These are phyloP conservation scores for Lecanicillium sp. DNA, from an alignment of 2,329 filamentous ascomycete genomes.

Conservation along the genomic window DNA sequence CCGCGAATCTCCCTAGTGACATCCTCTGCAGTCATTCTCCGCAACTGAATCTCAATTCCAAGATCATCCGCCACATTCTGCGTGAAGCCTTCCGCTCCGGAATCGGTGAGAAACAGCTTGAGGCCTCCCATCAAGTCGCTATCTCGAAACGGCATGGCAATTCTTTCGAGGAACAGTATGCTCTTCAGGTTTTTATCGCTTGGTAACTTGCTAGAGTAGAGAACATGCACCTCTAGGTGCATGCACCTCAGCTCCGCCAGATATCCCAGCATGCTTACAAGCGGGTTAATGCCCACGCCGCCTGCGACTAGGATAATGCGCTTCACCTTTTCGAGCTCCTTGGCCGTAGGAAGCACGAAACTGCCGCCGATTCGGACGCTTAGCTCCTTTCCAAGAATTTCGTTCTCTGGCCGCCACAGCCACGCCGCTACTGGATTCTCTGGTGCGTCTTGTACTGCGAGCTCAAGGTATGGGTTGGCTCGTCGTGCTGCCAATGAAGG, in stretches of 20 bases:
- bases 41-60: constrained; percentile 15
- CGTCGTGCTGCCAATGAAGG: constrained; percentile 43
- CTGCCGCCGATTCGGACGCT: constrained; percentile 69
- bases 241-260: constrained; percentile 36
- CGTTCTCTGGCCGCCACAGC: constrained; percentile 54
- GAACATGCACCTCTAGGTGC: constrained; percentile 41
- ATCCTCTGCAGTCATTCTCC: constrained; percentile 37
- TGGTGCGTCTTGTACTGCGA: constrained; percentile 68
- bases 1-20: constrained; percentile 30
- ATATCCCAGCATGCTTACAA: constrained; percentile 65
- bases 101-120: constrained; percentile 39
- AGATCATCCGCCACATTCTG: background rate
- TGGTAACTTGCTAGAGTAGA: constrained; percentile 51
- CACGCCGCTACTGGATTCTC: constrained; percentile 67
- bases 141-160: constrained; percentile 32
- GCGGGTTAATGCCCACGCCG: constrained; percentile 75
- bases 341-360: constrained; percentile 68
- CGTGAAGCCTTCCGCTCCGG: background rate
- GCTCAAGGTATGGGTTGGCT: constrained; percentile 53
- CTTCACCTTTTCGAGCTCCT: constrained; percentile 37
- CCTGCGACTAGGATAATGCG: constrained; percentile 70
- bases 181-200: constrained; percentile 17
- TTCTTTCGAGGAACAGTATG: constrained; percentile 45
- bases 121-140: constrained; percentile 31
- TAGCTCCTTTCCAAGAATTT: constrained; percentile 53